Evolutionary conservation across 768 basidiomycete species (phyloP).

Genomic region (Ramaria rubella): DNA sequence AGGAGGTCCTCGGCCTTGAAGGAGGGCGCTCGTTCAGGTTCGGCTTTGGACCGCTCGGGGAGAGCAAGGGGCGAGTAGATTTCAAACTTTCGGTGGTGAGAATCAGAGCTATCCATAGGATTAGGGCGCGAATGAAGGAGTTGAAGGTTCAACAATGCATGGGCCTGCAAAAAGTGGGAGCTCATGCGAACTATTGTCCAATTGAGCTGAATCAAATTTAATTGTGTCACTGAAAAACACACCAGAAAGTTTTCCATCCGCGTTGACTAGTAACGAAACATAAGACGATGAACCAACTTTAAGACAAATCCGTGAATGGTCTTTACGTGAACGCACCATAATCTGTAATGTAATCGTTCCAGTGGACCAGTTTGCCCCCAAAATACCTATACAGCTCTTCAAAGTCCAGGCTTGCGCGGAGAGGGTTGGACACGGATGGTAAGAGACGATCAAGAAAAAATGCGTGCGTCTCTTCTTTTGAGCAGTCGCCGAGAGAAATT

Average conservation of each 20-base stretch:
- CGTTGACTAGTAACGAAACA: constrained; percentile 46
- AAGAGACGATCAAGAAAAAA: constrained; percentile 62
- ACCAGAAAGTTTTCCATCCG: constrained; percentile 67
- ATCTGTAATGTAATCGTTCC: constrained; percentile 73
- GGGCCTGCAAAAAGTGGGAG: constrained; percentile 81
- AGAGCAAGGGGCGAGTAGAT: constrained; percentile 32
- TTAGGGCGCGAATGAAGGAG: constrained; percentile 67
- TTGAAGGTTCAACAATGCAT: constrained; percentile 76
- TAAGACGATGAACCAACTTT: neutral
- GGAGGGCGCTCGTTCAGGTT: constrained; percentile 50
- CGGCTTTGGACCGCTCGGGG: constrained; percentile 22
- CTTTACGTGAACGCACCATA: constrained; percentile 40
- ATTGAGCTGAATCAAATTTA: neutral
- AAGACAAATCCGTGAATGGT: constrained; percentile 5
- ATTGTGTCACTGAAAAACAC: constrained; percentile 21
- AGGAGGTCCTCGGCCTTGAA: constrained; percentile 77
- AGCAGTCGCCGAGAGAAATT: constrained; percentile 74
- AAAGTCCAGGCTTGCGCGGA: constrained; percentile 53
- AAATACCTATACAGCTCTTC: constrained; percentile 72
- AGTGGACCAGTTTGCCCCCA: constrained; percentile 79
- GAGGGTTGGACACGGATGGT: constrained; percentile 60
- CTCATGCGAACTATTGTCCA: constrained; percentile 56
- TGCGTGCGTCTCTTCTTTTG: constrained; percentile 58
- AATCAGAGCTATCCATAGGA: constrained; percentile 17
- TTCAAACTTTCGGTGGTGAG: constrained; percentile 25